Base-by-base conservation (phyloP, 352 stramenopile species). In the Phytophthora kernoviae region DNA sequence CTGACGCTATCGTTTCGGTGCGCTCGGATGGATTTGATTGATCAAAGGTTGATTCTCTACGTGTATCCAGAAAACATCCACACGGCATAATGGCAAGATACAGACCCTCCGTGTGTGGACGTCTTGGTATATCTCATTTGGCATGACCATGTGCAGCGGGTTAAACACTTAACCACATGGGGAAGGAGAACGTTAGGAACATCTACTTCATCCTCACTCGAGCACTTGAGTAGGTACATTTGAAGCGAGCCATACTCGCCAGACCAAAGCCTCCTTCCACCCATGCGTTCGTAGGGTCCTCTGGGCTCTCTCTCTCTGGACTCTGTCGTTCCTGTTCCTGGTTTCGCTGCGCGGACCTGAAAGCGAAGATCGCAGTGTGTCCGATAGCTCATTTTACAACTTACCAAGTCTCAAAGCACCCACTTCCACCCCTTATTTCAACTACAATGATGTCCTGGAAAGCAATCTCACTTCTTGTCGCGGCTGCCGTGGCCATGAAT, bases 311-410 rank as follows among this genome's bases (percentile, higher is more conserved):
- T 15, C 14, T 43, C 37, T 43, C 37, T 1, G 37, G 18, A 7
- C 37, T 17, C 37, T 43, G 6, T 43, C 6, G 15, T 14, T 20
- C 4, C 37, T 21, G 11, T 43, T 21, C 37, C 4, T 39, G 33
- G 21, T 14, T 43, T 15, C n/a, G 10, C 12, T 43, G 10, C 15
- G 15, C 37, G 18, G 12, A 21, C 4, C 12, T 15, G n/a, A 21
- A n/a, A 39, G 14, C 9, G 33, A 34, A 34, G 30, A 43, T 43
- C 37, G 37, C 37, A 22, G 37, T 14, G 37, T 21, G 34, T 39
- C 36, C 24, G n/a, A 57, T 39, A 53, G 58, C 51, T 54, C 52
- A 68, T 68, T 68, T 46, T 26, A 36, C 51, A 53, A 67, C 14
- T 54, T 57, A 24, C 51, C 32, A 22, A 26, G 18, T 52, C 41